Conservation (phyloP, 2,329 filamentous ascomycete genomes). For the Pyrenophora seminiperda region DNA sequence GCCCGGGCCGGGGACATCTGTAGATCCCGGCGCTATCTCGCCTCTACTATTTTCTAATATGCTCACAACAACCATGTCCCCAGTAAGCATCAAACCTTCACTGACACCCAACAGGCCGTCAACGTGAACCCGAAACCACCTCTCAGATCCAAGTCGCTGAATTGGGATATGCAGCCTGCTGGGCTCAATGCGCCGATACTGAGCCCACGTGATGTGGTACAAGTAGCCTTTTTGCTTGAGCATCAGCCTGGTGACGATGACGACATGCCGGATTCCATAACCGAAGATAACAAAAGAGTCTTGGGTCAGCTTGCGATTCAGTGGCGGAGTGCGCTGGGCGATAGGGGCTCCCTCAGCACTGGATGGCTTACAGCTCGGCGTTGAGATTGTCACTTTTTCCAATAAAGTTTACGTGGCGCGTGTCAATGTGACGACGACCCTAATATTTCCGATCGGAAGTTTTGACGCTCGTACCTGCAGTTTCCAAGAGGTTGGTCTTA, state of each 20-base stretch:
- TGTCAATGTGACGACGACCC: background rate
- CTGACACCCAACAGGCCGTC: constrained; percentile 41
- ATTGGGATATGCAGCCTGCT: constrained; percentile 56
- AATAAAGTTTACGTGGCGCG: constrained; percentile 10
- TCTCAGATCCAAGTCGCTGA: constrained; percentile 61
- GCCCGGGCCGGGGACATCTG: constrained; percentile 19
- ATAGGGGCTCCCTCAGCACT: constrained; percentile 83
- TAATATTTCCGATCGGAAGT: constrained; percentile 6
- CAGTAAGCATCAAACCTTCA: constrained; percentile 8
- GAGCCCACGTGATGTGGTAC: constrained; percentile 66
- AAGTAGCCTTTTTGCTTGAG: constrained; percentile 67
- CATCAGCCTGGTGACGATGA: constrained; percentile 56
- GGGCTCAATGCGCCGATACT: constrained; percentile 54
- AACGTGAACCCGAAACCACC: constrained; percentile 57
- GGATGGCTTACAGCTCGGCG: constrained; percentile 67
- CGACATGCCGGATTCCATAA: constrained; percentile 45
- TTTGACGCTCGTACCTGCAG: constrained; percentile 11
- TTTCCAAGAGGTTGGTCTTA: constrained; percentile 6
- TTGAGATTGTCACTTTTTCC: constrained; percentile 23
- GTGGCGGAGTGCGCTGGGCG: constrained; percentile 90
- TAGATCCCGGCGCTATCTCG: constrained; percentile 19
- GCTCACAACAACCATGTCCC: constrained; percentile 12
- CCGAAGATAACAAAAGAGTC: constrained; percentile 58
- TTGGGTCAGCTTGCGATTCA: constrained; percentile 84
- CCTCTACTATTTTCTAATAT: constrained; percentile 4